These are phyloP conservation scores for Chiua virens DNA, from an alignment of 768 basidiomycete species.

Conservation along the genomic window DNA sequence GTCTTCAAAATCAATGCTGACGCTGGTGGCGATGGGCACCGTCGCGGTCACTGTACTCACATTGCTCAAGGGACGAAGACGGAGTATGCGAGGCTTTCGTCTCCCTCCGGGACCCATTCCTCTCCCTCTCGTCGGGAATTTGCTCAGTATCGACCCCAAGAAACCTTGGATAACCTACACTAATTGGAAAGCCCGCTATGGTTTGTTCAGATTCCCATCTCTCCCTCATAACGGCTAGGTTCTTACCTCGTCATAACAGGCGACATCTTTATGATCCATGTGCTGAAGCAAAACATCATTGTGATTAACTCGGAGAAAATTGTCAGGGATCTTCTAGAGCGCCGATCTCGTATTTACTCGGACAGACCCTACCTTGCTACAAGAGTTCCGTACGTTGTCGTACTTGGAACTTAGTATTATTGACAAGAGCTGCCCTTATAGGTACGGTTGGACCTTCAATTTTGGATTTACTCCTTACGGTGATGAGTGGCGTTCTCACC, in stretches of 20 bases:
- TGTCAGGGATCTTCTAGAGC: constrained; percentile 29
- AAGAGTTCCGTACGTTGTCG: constrained; percentile 10
- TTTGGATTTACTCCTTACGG: constrained; percentile 20
- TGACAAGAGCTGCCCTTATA: neutral
- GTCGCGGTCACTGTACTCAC: no score
- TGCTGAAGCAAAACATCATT: constrained; percentile 21
- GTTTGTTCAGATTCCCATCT: neutral
- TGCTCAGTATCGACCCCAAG: constrained; percentile 14
- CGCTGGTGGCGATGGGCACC: neutral
- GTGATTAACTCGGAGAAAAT: constrained; percentile 25
- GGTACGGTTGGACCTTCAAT: constrained; percentile 23
- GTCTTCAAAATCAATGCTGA: neutral
- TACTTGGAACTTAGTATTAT: neutral
- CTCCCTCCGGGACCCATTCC: constrained; percentile 5
- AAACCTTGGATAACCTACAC: constrained; percentile 22
- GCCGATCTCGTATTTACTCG: constrained; percentile 26
- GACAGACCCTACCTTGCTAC: constrained; percentile 23
- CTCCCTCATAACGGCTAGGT: neutral
- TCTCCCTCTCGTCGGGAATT: constrained; percentile 17
- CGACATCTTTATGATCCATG: constrained; percentile 18
- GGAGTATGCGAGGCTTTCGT: neutral
- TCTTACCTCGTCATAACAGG: constrained; percentile 6
- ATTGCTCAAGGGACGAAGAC: neutral
- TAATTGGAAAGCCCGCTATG: constrained; percentile 18
- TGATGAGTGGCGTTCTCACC: constrained; percentile 23